Percentiles rank a stretch among this genome's conserved stretches.
Conservation (phyloP, 2,329 filamentous ascomycete genomes). For the Pseudofabraea citricarpa region DNA sequence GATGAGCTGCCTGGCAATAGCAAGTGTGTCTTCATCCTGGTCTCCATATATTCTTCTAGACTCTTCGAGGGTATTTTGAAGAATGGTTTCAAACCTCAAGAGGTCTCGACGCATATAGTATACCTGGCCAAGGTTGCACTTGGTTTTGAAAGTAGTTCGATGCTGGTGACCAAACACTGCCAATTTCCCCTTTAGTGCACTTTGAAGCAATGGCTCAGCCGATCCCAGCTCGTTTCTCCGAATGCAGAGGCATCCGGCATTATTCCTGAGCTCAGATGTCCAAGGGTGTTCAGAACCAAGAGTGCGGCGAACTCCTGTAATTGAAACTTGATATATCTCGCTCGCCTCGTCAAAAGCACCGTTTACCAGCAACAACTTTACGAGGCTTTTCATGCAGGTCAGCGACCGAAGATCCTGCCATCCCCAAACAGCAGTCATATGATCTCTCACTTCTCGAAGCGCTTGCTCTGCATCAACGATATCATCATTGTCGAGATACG, state of each 20-base stretch:
- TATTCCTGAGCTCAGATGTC: background rate
- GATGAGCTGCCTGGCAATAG: background rate
- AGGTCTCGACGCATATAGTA: background rate
- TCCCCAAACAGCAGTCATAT: background rate
- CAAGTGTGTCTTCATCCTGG: background rate
- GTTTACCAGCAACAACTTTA: background rate
- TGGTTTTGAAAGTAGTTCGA: background rate
- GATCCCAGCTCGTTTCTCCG: background rate
- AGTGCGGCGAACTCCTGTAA: background rate
- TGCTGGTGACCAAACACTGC: background rate
- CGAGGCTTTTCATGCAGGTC: background rate
- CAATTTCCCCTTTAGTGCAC: background rate
- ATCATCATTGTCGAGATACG: background rate
- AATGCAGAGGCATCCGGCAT: background rate
- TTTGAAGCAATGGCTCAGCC: background rate
- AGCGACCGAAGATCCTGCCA: background rate
- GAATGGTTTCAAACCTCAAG: background rate
- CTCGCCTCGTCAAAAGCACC: background rate
- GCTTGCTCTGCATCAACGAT: background rate
- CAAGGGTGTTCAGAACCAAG: background rate
- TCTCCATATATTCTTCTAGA: background rate
- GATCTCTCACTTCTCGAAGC: background rate
- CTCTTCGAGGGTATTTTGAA: background rate
- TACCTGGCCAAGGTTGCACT: background rate
- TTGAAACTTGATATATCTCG: background rate